These are phyloP conservation scores for Xerocomellus amylosporus DNA, from an alignment of 768 basidiomycete genomes.

Conservation along the genomic window DNA sequence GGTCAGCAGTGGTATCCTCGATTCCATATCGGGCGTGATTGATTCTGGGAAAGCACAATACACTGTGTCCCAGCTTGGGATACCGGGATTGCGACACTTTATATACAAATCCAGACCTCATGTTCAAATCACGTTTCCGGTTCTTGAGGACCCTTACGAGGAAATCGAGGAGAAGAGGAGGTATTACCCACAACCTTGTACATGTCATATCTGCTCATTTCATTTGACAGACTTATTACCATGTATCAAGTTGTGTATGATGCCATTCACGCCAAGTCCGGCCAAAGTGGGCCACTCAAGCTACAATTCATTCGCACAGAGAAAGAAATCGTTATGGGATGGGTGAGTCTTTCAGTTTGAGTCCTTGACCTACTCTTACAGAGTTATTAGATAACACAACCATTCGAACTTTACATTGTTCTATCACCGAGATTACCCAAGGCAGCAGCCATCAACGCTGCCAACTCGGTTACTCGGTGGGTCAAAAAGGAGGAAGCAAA, in stretches of 20 bases:
- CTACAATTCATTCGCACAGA: conserved; percentile 84
- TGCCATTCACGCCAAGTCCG: conserved; percentile 85
- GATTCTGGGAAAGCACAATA: conserved; percentile 56
- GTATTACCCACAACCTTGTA: conserved; percentile 33
- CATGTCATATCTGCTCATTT: conserved; percentile 8
- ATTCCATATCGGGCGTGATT: conserved; percentile 49
- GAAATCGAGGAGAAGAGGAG: conserved; percentile 55
- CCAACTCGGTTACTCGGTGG: conserved; percentile 88
- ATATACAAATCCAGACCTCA: conserved; percentile 87
- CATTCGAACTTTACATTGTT: conserved; percentile 87
- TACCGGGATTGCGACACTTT: conserved; percentile 91
- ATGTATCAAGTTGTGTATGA: conserved; percentile 89
- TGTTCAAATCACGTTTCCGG: conserved; percentile 85
- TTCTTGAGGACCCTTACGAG: conserved; percentile 86
- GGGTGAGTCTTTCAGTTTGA: conserved; percentile 56
- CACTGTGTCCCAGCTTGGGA: conserved; percentile 69
- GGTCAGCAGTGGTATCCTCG: conserved; percentile 53
- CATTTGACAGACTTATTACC: conserved; percentile 61
- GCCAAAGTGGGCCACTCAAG: conserved; percentile 76
- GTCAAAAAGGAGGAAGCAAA: conserved; percentile 81
- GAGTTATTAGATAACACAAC: conserved; percentile 74
- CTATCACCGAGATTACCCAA: conserved; percentile 84
- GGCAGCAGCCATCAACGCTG: conserved; percentile 81
- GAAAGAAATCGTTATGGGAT: conserved; percentile 87
- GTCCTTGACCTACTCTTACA: neutral